These are phyloP conservation scores for Meredithiella fracta DNA, from an alignment of 2,329 filamentous ascomycete genomes.

Conservation along the genomic window DNA sequence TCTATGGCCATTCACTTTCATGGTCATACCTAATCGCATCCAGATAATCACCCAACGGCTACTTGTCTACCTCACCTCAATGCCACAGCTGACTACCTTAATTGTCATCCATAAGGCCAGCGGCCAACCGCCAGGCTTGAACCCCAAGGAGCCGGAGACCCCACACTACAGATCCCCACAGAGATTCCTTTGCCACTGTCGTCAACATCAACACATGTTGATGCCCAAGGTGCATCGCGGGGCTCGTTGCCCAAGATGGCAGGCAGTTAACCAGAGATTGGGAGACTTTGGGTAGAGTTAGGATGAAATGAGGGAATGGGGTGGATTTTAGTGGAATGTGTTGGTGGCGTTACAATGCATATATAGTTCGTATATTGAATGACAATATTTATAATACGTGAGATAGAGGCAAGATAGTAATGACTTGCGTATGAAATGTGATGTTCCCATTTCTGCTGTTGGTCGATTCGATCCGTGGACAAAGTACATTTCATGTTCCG, in stretches of 20 bases:
- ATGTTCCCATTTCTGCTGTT: too few relatives aligned
- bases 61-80: neutral
- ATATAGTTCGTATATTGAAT: neutral
- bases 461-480: too few relatives aligned
- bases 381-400: too few relatives aligned
- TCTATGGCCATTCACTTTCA: too few relatives aligned
- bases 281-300: neutral
- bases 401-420: too few relatives aligned
- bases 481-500: neutral
- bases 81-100: too few relatives aligned
- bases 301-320: neutral
- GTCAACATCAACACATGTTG: neutral
- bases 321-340: neutral
- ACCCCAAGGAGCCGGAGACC: too few relatives aligned
- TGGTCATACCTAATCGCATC: too few relatives aligned
- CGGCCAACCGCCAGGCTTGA: too few relatives aligned
- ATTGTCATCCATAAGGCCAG: neutral
- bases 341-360: neutral
- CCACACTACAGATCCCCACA: too few relatives aligned
- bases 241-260: neutral
- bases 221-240: neutral
- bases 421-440: too few relatives aligned
- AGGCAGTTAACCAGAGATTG: neutral
- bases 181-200: constrained; percentile 3
- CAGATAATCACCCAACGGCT: too few relatives aligned